These are phyloP conservation scores for Tricholomella constricta DNA, from an alignment of 768 basidiomycete genomes.

Conservation along the genomic window DNA sequence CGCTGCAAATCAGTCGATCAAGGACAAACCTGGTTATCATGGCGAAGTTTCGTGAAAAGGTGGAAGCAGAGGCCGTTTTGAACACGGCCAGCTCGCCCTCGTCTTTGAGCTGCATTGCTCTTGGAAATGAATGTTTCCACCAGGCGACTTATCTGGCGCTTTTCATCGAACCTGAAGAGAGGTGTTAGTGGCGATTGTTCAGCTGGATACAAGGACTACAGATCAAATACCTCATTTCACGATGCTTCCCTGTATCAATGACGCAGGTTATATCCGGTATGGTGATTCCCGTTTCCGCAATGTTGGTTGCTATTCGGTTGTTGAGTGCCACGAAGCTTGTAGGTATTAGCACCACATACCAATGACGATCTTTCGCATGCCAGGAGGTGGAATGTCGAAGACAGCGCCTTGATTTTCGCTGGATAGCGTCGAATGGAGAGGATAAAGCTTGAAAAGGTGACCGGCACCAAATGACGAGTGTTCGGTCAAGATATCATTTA, in stretches of 20 bases:
- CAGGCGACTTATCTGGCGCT: conserved; percentile 90
- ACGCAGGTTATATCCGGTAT: conserved; percentile 98
- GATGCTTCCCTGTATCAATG: conserved; percentile 91
- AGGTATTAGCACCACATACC: conserved; percentile 46
- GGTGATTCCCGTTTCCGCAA: conserved; percentile 96
- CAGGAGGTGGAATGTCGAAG: conserved; percentile 82
- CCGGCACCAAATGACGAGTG: conserved; percentile 71
- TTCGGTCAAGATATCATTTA: conserved; percentile 79
- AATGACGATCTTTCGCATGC: conserved; percentile 91
- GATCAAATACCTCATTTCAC: conserved; percentile 92
- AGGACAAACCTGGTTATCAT: conserved; percentile 69
- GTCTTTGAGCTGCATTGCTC: conserved; percentile 88
- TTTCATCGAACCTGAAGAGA: conserved; percentile 83
- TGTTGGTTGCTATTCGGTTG: conserved; percentile 70
- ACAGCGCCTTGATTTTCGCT: conserved; percentile 90
- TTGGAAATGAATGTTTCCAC: conserved; percentile 90
- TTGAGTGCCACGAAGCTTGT: not conserved
- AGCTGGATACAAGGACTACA: not conserved
- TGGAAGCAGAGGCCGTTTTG: conserved; percentile 91
- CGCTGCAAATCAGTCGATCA: not conserved
- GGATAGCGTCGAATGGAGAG: conserved; percentile 91
- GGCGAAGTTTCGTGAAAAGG: conserved; percentile 85
- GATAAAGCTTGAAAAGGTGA: conserved; percentile 72
- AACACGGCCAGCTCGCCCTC: conserved; percentile 92
- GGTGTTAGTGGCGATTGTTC: not conserved